phyloP scores from a whole-genome alignment of 2,329 filamentous ascomycete genomes.

The Cercospora sp. region DNA sequence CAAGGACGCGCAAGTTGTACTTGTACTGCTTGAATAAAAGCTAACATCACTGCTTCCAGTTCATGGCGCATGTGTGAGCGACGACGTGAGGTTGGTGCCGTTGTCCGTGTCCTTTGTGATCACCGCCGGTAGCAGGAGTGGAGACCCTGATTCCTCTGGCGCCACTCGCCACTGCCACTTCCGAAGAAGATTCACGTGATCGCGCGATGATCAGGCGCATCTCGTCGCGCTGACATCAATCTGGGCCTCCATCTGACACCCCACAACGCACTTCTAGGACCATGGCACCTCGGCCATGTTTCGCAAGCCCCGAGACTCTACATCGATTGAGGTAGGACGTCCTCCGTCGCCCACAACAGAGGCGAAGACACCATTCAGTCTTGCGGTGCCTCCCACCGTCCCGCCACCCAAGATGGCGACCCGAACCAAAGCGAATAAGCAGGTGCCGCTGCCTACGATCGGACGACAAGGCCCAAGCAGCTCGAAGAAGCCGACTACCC shows the following conservation, averaged over 20 bases:
- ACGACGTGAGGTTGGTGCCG: not conserved
- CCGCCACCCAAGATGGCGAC: conserved; percentile 36
- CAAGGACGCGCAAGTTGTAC: not conserved
- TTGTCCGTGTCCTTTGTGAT: not conserved
- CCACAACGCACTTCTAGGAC: not conserved
- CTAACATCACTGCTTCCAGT: not conserved
- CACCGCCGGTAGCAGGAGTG: too few species aligned
- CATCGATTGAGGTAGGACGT: conserved; percentile 46
- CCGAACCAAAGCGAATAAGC: conserved; percentile 28
- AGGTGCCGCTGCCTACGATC: conserved; percentile 32
- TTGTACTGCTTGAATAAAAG: not conserved
- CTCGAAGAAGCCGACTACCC: conserved; percentile 39
- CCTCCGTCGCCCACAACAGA: conserved; percentile 52
- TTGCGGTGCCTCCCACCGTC: conserved; percentile 35
- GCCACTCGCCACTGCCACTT: too few species aligned
- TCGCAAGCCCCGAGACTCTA: conserved; percentile 53
- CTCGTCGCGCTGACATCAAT: too few species aligned
- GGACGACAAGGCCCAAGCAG: conserved; percentile 33
- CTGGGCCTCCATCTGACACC: too few species aligned
- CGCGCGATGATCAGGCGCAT: too few species aligned
- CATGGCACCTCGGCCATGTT: conserved; percentile 47
- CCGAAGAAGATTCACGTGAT: too few species aligned
- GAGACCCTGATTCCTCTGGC: too few species aligned
- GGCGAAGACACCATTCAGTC: conserved; percentile 35
- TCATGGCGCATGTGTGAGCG: not conserved